Conservation (phyloP, 2,329 filamentous ascomycete species). For the Pestalotiopsis sp. region DNA sequence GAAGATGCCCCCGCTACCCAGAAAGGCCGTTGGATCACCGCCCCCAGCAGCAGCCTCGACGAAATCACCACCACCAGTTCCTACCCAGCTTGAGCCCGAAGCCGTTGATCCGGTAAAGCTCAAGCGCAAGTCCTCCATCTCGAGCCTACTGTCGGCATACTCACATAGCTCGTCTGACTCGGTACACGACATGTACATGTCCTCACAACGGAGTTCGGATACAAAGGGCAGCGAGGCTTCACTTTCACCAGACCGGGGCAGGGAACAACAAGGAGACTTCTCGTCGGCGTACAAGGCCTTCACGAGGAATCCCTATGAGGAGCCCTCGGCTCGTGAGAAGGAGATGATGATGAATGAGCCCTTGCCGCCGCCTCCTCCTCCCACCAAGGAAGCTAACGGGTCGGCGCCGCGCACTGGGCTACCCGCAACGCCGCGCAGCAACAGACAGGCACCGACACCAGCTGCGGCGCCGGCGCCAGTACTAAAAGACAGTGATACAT, state of each 20-base stretch:
- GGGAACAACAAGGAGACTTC: conserved; percentile 20
- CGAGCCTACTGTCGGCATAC: conserved; percentile 59
- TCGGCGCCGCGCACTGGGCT: conserved; percentile 15
- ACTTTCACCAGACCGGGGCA: conserved; percentile 34
- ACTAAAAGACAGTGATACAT: conserved; percentile 15
- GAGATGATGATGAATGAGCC: conserved; percentile 24
- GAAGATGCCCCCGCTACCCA: conserved; percentile 36
- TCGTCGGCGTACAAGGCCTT: conserved; percentile 25
- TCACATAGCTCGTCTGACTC: conserved; percentile 49
- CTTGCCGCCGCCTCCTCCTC: conserved; percentile 31
- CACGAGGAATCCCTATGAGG: conserved; percentile 27
- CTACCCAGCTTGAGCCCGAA: conserved; percentile 10
- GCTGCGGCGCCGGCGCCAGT: conserved; percentile 11
- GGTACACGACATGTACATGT: conserved; percentile 32
- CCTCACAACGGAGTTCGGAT: conserved; percentile 40
- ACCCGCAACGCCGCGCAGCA: conserved; percentile 25
- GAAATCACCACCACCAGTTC: background rate
- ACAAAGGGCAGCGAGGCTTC: conserved; percentile 38
- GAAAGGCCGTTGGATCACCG: conserved; percentile 35
- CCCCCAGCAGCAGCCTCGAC: background rate
- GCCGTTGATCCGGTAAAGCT: conserved; percentile 23
- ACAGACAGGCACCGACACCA: conserved; percentile 16
- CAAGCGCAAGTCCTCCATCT: conserved; percentile 52
- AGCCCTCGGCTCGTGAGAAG: conserved; percentile 19
- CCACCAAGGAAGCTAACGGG: conserved; percentile 29